Evolutionary conservation across 1,284 basidiomycete species (phyloP).

Genomic region (Trametes sp.): DNA sequence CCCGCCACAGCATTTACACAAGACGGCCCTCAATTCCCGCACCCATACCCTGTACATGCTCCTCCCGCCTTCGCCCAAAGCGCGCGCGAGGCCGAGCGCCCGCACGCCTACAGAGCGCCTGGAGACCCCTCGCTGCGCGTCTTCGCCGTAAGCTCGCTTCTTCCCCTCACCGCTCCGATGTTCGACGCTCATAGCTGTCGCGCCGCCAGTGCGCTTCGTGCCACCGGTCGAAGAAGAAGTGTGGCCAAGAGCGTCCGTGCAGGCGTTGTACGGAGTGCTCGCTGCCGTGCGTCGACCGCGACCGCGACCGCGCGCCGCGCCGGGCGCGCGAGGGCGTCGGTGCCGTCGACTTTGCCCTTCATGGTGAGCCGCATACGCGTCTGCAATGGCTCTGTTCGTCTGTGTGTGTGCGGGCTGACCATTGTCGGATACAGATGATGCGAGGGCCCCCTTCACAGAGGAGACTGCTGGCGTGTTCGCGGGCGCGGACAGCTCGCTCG

Average conservation of each 20-base stretch:
- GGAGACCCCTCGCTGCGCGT: not conserved
- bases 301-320: not conserved
- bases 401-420: too few relatives aligned
- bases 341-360: not conserved
- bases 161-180: not conserved
- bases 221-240: conserved; percentile 1
- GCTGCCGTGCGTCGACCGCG: not conserved
- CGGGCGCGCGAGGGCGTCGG: not conserved
- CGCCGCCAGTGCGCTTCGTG: not conserved
- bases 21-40: not conserved
- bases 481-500: too few relatives aligned
- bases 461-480: too few relatives aligned
- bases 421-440: too few relatives aligned
- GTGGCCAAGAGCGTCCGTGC: not conserved
- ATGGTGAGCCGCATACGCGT: too few relatives aligned
- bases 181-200: not conserved
- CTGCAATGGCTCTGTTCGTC: too few relatives aligned
- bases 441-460: too few relatives aligned
- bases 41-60: not conserved
- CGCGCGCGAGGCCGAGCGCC: not conserved
- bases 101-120: not conserved
- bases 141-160: not conserved
- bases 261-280: not conserved
- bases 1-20: too few relatives aligned
- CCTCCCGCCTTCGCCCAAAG: not conserved